Evolutionary conservation across 495 filamentous ascomycete genomes (phyloP), one percentile per base, ranked within the genome.

Genomic region (Aspergillus sparsus): DNA sequence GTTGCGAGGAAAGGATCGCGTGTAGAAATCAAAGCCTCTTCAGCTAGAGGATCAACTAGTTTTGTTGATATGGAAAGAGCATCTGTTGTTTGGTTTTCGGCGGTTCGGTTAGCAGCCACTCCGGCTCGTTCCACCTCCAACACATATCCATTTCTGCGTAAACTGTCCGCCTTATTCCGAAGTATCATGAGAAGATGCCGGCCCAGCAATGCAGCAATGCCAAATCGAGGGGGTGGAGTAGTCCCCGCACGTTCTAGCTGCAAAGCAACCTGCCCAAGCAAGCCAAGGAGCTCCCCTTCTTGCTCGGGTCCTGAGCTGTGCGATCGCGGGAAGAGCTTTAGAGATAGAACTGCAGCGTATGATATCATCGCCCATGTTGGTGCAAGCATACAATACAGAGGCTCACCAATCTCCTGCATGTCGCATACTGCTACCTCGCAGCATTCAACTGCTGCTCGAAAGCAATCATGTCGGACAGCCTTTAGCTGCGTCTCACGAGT

Each of bases 391-490:
- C 65, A 68, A 18, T 70, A 72, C 32, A 70, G 32, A 32, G 70
- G 67, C 13, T 72, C 68, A 16, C 66, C 68, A 0, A 66, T 61
- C 2, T 5, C 32, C 13, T 64, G 35, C n/a, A 72, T 37, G 35
- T 70, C 69, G 11, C 49, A 58, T 2, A 72, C 69, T 6, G 69
- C 65, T 1, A 65, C 16, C 50, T 70, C 69, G 18, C 67, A 70
- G 37, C 49, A 61, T 51, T 68, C 46, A 0, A 80, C 72, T 2
- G 78, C 74, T 15, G 72, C 64, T 6, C 74, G 65, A 27, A 81
- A 76, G 13, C 70, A 67, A 13, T 80, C 73, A 6, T 82, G 66
- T 6, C 68, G 74, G 53, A 84, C 68, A 34, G 75, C 66, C 47
- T 82, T 74, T 8, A 85, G 61, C 18, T 66, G 41, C 2, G 37